Evolutionary conservation across 306 rosid genomes (phyloP), one percentile per base, ranked within the genome.

Genomic region (Pyrus betulifolia): DNA sequence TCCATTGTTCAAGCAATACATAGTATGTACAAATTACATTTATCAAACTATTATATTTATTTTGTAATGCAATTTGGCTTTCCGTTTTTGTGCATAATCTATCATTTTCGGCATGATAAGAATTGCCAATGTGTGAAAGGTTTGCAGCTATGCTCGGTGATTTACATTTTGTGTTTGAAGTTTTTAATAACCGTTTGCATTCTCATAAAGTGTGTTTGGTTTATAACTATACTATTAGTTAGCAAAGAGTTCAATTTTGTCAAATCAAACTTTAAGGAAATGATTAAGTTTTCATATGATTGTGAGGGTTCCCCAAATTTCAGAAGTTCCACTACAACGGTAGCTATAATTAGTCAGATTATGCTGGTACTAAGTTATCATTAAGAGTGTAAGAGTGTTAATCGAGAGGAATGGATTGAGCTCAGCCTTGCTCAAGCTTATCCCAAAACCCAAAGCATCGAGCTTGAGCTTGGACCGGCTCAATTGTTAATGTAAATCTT

Each of bases 1-100:
- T 87, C 89, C 60, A 81, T 87, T 66, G 78, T 77, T 58, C 91
- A 89, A 83, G 79, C 78, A 62, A 55, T 84, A 18, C 81, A 80
- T 77, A 93, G 93, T 94, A 86, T 33, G 84, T 75, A 40, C 30
- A 52, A 7, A 78, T 42, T 40, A 25, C 51, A 59, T 49, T 28
- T 15, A 62, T 62, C 40, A 35, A 22, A 40, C 33, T 8, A n/a
- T 58, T 38, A 1, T 15, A 23, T 2, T 58, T 58, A 72, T 28
- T 22, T 23, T 58, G 40, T 15, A 23, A 40, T 38, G 15, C 57
- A 44, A 3, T 8, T 69, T 51, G 9, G 5, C 33, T 54, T 31
- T 59, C 59, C 17, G 0, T 10, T 31, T 3, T 70, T 6, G 51
- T 61, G 40, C 15, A 45, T 69, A 12, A 77, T 14, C 25, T 51